Conservation (phyloP, 257 asterid species). For the Dorcoceras hygrometricum region DNA sequence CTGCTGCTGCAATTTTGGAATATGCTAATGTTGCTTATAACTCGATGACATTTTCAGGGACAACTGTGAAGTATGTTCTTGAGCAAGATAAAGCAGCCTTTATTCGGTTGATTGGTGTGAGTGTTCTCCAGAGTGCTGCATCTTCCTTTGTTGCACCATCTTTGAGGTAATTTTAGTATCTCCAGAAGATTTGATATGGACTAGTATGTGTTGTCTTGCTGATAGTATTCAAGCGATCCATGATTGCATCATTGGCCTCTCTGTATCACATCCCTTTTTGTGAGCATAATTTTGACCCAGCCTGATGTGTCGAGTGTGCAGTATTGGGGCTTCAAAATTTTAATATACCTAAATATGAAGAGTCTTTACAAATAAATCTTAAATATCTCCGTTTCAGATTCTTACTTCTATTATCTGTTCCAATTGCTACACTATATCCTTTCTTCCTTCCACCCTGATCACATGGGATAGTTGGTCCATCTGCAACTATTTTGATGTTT, state of each 20-base stretch:
- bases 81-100: slow-evolving; percentile 94
- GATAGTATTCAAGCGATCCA: neutral
- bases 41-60: slow-evolving; percentile 53
- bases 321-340: neutral
- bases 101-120: slow-evolving; percentile 78
- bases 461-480: no score
- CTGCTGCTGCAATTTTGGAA: slow-evolving; percentile 20
- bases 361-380: neutral
- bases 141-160: slow-evolving; percentile 98
- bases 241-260: neutral
- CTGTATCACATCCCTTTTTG: neutral
- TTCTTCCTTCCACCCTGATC: no score
- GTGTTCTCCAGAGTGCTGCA: slow-evolving; percentile 98
- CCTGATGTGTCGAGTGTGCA: neutral
- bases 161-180: slow-evolving; percentile 56
- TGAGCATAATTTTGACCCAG: neutral
- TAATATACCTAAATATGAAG: neutral
- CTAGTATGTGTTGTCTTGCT: neutral
- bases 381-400: neutral
- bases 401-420: neutral
- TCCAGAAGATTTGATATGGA: slow-evolving; percentile 5
- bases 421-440: no score
- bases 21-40: slow-evolving; percentile 22
- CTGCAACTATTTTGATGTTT: no score
- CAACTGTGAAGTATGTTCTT: slow-evolving; percentile 89